Conservation (phyloP, 2,329 filamentous ascomycete species). For the Colletotrichum somersetense region DNA sequence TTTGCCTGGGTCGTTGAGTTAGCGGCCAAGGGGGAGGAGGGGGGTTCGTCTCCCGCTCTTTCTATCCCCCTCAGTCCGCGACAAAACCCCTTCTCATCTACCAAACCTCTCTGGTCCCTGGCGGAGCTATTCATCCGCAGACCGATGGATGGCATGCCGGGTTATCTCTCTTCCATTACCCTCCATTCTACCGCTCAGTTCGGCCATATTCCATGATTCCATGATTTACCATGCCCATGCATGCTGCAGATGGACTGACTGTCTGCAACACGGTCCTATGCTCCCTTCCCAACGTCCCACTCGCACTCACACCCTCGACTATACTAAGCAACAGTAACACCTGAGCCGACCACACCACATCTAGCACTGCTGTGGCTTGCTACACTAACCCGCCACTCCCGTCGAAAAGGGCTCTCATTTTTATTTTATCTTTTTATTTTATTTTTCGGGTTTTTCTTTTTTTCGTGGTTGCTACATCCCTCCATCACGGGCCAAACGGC, state of each 20-base stretch:
- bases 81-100: not conserved
- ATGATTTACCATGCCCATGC: not conserved
- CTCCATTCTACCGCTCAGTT: conserved; percentile 33
- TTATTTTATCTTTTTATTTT: too few relatives aligned
- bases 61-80: not conserved
- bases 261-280: conserved; percentile 3
- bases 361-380: conserved; percentile 7
- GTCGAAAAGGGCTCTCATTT: not conserved
- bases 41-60: too few relatives aligned
- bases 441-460: too few relatives aligned
- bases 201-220: conserved; percentile 11
- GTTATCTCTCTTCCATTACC: conserved; percentile 37
- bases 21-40: conserved; percentile 9
- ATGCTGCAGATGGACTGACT: not conserved
- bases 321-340: not conserved
- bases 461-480: not conserved
- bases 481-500: not conserved
- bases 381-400: conserved; percentile 9
- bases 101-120: not conserved
- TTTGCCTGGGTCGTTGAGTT: conserved; percentile 4
- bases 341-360: conserved; percentile 14
- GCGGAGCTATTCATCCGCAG: not conserved
- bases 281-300: conserved; percentile 26
- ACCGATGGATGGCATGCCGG: conserved; percentile 36
- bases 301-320: not conserved